Base-by-base conservation (phyloP, 306 rosid species). In the Cucurbita moschata region DNA sequence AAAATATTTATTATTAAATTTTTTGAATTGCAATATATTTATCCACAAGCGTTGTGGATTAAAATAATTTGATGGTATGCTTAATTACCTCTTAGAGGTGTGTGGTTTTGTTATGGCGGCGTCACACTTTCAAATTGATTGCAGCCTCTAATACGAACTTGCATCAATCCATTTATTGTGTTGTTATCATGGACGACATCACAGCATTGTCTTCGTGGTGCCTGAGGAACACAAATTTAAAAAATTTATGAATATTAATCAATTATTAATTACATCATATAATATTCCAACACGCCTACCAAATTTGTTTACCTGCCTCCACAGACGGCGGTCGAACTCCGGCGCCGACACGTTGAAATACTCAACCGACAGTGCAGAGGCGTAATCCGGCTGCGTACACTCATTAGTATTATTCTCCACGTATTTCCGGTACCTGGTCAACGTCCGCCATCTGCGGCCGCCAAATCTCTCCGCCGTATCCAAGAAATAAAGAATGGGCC, bases 171-270 rank as follows among this genome's bases (percentile, higher is more conserved):
- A 2, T 80, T 63, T 15, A 3, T 37, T 2, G 30, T 53, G 6
- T 78, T 79, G 40, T 0, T 4, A 6, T 61, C 75, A 51, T 79
- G 43, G 53, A 83, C 43, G 12, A 92, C 40, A 65, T 90, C 81
- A 8, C 92, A 90, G 64, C 96, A 92, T 50, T 90, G 98, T 79
- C 98, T 88, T 10, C 98, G 89, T 68, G 91, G 96, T 4, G 92
- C 96, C 96, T 90, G 86, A 30, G 3, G 35, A 30, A 30, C 35
- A 30, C 3, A 30, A 30, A 30, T 1, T 30, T 1, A 30, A 30
- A 30, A 30, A 30, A 30, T 30, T 30, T 30, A 30, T 30, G 35
- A 30, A 30, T 30, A 30, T 30, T 30, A 30, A 30, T 30, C 35
- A 30, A 30, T 30, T 2, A 30, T 30, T 30, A 30, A 30, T 30